These are phyloP conservation scores for Primulina eburnea DNA, from an alignment of 257 asterid species.

Conservation along the genomic window DNA sequence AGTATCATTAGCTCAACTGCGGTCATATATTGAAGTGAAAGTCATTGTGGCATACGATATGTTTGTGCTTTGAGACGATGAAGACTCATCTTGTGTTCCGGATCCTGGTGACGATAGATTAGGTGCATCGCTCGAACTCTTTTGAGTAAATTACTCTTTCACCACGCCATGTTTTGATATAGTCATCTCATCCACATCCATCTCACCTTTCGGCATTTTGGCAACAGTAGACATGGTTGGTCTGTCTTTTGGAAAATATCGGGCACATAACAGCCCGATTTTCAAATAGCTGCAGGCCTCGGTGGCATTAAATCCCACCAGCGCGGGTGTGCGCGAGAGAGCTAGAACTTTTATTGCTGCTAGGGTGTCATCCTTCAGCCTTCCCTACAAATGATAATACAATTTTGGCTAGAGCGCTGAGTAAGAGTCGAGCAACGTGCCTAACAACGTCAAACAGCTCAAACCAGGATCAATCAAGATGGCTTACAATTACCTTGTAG, in stretches of 20 bases:
- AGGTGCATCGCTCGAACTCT: conserved; percentile 26
- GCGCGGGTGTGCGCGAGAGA: no score
- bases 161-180: conserved; percentile 55
- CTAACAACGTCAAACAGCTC: no score
- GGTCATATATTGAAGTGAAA: conserved; percentile 55
- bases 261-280: conserved; percentile 68
- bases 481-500: no score
- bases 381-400: no score
- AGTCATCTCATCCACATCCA: conserved; percentile 33
- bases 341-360: no score
- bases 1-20: conserved; percentile 22
- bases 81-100: conserved; percentile 37
- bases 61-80: conserved; percentile 33
- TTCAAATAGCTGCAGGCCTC: conserved; percentile 62
- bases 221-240: conserved; percentile 65
- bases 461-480: no score
- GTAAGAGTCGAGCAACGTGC: no score
- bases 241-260: conserved; percentile 53
- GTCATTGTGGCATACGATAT: conserved; percentile 54
- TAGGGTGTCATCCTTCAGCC: no score
- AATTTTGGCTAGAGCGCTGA: no score
- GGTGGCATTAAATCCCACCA: conserved; percentile 3
- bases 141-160: conserved; percentile 35
- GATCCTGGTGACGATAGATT: conserved; percentile 27
- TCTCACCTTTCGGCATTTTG: conserved; percentile 61